Evolutionary conservation across 2,329 filamentous ascomycete species (phyloP).

Genomic region (Sporothrix variecibatus): DNA sequence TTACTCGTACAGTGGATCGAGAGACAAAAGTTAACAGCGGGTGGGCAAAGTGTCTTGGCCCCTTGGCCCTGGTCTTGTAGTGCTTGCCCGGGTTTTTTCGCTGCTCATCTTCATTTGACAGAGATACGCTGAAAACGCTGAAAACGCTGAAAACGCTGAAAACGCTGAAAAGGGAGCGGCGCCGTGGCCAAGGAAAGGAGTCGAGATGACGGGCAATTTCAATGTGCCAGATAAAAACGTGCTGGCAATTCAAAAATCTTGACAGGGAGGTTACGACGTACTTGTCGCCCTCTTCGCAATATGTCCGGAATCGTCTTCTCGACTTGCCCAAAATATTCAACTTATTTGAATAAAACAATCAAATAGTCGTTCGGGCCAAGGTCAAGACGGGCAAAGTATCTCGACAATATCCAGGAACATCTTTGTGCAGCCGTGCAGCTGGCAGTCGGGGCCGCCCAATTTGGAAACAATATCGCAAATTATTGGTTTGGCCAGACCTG

Average conservation of each 20-base stretch:
- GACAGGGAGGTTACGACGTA: too few relatives aligned
- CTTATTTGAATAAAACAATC: not conserved
- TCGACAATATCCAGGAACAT: not conserved
- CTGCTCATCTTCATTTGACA: constrained; percentile 19
- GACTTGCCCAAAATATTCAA: not conserved
- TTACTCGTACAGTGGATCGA: not conserved
- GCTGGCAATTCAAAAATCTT: not conserved
- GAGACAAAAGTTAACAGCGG: not conserved
- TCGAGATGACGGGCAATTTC: not conserved
- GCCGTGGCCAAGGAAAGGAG: not conserved
- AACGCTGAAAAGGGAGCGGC: not conserved
- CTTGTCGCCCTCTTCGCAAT: not conserved
- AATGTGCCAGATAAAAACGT: not conserved
- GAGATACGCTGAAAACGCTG: not conserved
- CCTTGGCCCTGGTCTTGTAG: not conserved
- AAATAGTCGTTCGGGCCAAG: not conserved
- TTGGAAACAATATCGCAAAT: constrained; percentile 16
- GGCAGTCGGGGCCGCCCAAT: not conserved
- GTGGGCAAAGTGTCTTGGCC: not conserved
- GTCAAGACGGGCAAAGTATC: not conserved
- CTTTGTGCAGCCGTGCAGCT: not conserved
- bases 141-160: too few relatives aligned
- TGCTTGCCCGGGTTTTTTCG: not conserved
- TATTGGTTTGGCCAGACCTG: constrained; percentile 13
- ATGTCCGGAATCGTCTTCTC: not conserved